Evolutionary conservation across 176 grass and related monocot genomes (phyloP), one percentile per base, ranked within the genome.

Genomic region (Aegilops bicornis): DNA sequence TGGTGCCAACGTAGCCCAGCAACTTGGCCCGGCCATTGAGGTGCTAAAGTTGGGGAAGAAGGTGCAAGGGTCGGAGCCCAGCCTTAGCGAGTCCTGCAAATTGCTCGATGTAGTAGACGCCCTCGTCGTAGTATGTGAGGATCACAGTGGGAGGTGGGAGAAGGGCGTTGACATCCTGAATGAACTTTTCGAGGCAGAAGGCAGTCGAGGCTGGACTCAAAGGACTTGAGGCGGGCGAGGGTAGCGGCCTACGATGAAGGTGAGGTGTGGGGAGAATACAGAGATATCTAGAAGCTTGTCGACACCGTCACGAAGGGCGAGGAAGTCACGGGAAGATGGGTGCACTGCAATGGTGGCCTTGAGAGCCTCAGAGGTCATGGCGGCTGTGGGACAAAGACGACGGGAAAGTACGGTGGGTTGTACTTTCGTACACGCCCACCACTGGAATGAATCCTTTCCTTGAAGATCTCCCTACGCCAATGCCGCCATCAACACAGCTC

Each of bases 211-310:
- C 90, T 94, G 76, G 88, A 92, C 81, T 96, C 93, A 67, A 98
- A 98, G 70, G 90, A 52, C 84, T 91, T 93, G 79, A 98, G 86
- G 40, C 76, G 88, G 17, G 88, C 77, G 1, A 88, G 91, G 11
- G 87, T 83, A 35, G 33, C 33, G 33, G 33, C 78, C 86, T 0
- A 89, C 79, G 33, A 91, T 36, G 62, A 98, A 91, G 14, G 87
- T 83, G 83, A 98, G 91, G 82, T 88, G 89, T 5, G 90, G 69
- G 22, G 96, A 82, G 86, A 95, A 98, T 56, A 93, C 88, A 31
- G 93, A 92, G 84, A 98, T 95, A 91, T 98, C 95, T 79, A 95
- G 96, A 39, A 98, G 91, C 79, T 98, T 98, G 86, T 98, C 93
- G 81, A 95, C 91, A 24, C 93, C 90, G 76, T 98, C 96, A 76